Evolutionary conservation across 208 protist genomes (phyloP).

Genomic region (Leishmania aethiopica): DNA sequence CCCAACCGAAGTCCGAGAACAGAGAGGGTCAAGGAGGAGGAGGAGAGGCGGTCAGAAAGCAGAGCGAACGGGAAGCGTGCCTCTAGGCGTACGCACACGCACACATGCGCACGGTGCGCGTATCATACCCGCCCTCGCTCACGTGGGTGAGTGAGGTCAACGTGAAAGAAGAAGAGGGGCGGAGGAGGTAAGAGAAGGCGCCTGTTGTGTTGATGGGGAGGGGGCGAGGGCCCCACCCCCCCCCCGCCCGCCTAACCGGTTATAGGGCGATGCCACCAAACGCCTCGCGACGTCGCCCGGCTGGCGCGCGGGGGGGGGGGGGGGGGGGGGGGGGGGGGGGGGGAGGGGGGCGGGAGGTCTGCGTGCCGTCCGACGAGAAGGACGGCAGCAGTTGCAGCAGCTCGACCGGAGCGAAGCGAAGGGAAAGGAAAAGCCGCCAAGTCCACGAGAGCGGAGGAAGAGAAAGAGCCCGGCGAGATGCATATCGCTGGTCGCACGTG

Average conservation of each 20-base stretch:
- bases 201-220: too few species aligned
- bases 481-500: neutral
- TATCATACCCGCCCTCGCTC: too few species aligned
- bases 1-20: neutral
- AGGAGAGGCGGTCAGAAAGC: neutral
- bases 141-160: too few species aligned
- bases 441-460: neutral
- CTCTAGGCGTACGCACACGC: too few species aligned
- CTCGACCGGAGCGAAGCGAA: neutral
- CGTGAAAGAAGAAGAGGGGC: too few species aligned
- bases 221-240: too few species aligned
- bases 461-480: neutral
- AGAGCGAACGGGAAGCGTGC: neutral
- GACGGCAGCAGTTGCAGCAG: neutral
- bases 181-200: too few species aligned
- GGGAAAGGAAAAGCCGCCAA: neutral
- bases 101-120: too few species aligned
- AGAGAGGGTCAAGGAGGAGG: neutral
- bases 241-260: too few species aligned
- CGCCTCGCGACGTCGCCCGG: too few species aligned
- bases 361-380: neutral
- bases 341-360: neutral
- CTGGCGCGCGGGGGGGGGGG: too few species aligned
- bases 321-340: neutral
- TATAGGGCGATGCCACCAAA: too few species aligned